Base-by-base conservation (phyloP, 805 yeast genomes). In the Sporopachydermia quercuum region DNA sequence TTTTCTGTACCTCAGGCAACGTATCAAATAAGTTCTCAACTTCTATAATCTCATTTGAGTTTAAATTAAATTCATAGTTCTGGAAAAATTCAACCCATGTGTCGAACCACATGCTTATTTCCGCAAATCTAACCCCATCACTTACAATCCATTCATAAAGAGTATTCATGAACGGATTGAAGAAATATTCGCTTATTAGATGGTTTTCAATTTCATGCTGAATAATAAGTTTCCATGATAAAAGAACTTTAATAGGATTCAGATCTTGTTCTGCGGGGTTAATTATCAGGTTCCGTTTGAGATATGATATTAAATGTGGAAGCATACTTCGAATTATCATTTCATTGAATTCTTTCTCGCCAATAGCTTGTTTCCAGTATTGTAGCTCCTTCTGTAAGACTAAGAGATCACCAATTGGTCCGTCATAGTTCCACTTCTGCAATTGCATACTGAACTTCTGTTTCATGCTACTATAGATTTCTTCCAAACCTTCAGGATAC, bases 101-200 rank as follows among this genome's bases (percentile, higher is more conserved):
- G 34, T 52, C 40, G 23, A 55, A 55, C 62, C 62, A 57, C 3
- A 41, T 37, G 2, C 54, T 37, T 3, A 61, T 45, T 16, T 58
- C 61, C 5, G 30, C 44, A 15, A 39, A 41, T 16, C 46, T 46
- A 3, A 49, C 47, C 8, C 45, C 43, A 2, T 42, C 30, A 3
- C 47, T 40, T 18, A 33, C 37, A 4, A 58, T 43, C 63, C 63
- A 60, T 36, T 47, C 40, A 15, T 44, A 43, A 15, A 63, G 47
- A 3, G 48, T 49, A 8, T 43, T 43, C 15, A 47, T 39, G 3
- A 52, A 33, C 62, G 66, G 52, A 8, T 66, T 62, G 41, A 68
- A 66, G 46, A 69, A 63, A 15, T 66, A 47, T 16, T 48, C 55
- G 33, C 53, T 45, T 36, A 54, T 60, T 18, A 70, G 27, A 2